Evolutionary conservation across 192 early-diverging fungal species (phyloP), one percentile per base, ranked within the genome.

Genomic region (Coemansia sp.): DNA sequence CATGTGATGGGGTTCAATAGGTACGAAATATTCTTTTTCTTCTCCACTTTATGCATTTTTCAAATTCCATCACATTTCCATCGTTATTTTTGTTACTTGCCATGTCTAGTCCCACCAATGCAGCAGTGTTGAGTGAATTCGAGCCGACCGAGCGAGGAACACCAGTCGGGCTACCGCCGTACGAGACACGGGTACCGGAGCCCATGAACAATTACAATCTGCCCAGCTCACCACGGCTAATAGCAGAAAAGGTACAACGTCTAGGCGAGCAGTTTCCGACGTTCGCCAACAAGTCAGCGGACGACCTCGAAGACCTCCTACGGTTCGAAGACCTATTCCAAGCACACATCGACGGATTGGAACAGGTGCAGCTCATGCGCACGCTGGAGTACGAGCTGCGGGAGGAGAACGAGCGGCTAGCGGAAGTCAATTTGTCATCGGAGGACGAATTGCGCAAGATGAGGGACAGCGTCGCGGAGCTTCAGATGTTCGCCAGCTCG

Each of bases 211-310:
- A 84, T 65, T 84, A 84, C 67, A 74, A 77, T 35, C 64, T 84
- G 8, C 77, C 83, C 0, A 34, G 16, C 9, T 70, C 75, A 66
- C 44, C 63, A 5, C 40, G 11, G 2, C 46, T 59, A 35, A 74
- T 74, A 48, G 39, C 65, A 0, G 66, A 65, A n/a, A 84, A 84
- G 59, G 72, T 71, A 24, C 48, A 44, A 27, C 57, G 44, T 10
- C 75, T 84, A 0, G 54, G 60, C 29, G 78, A 77, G 50, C 78
- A 84, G 31, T 84, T 80, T 40, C 83, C 83, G 3, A 84, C 83
- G 7, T 84, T 84, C 70, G 83, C 78, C 24, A 84, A 84, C 70
- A 84, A 84, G 65, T 77, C 83, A 2, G 78, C 83, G 1, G 83
- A 80, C 37, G 83, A 84, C 66, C 65, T 84, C 0, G 74, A 79